A percentile compares a stretch with the other conserved stretches of the same genome.
phyloP scores from a whole-genome alignment of 495 filamentous ascomycete genomes.

The Hypomontagnella monticulosa region DNA sequence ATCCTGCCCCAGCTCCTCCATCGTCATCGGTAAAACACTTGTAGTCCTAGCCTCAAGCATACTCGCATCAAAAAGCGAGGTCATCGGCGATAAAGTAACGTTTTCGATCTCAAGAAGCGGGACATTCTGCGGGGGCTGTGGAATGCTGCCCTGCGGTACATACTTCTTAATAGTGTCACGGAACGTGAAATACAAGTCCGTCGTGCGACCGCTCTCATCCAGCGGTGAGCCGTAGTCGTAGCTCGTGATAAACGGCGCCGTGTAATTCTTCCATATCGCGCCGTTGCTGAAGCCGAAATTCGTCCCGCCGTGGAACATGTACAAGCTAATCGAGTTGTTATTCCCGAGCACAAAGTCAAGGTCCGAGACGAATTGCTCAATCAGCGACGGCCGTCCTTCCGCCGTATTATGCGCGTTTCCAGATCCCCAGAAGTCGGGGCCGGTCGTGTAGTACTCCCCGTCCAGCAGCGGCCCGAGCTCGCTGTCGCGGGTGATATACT shows the following conservation, averaged over 20 bases:
- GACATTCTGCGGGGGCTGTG: constrained; percentile 44
- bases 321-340: constrained; percentile 55
- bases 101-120: constrained; percentile 46
- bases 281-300: constrained; percentile 60
- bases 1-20: constrained; percentile 56
- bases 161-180: constrained; percentile 50
- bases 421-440: constrained; percentile 53
- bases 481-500: constrained; percentile 54
- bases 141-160: constrained; percentile 45
- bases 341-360: constrained; percentile 52
- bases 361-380: constrained; percentile 44
- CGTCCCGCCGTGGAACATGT: constrained; percentile 62
- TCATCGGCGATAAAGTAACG: constrained; percentile 42
- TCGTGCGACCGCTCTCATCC: constrained; percentile 59
- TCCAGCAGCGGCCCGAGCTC: constrained; percentile 53
- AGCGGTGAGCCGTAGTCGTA: constrained; percentile 61
- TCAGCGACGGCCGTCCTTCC: constrained; percentile 33
- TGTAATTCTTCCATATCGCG: constrained; percentile 51
- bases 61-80: constrained; percentile 43
- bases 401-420: constrained; percentile 46
- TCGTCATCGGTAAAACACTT: constrained; percentile 47
- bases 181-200: constrained; percentile 52
- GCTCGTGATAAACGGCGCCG: constrained; percentile 53
- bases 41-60: constrained; percentile 23
- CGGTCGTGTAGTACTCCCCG: constrained; percentile 57